phyloP scores from a whole-genome alignment of 2,329 filamentous ascomycete genomes.

The Phaeophleospora eucalypticola region DNA sequence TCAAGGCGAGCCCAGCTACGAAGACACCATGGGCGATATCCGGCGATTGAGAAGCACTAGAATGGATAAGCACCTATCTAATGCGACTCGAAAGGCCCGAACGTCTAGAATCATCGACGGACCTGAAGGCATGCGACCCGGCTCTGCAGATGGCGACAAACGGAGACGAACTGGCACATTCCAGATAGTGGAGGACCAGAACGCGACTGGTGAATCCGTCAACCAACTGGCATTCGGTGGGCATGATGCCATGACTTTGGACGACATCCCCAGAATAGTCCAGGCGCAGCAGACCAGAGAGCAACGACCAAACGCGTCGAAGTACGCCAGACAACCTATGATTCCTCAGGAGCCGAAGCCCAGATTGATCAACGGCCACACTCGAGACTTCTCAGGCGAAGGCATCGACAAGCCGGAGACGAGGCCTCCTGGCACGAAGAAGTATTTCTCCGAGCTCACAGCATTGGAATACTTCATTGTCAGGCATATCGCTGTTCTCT shows the following conservation, averaged over 20 bases:
- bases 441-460: conserved; percentile 94
- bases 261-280: conserved; percentile 94
- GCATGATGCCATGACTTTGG: conserved; percentile 85
- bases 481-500: conserved; percentile 87
- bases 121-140: conserved; percentile 68
- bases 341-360: conserved; percentile 64
- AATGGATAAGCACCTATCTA: conserved; percentile 89
- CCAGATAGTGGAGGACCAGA: conserved; percentile 76
- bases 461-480: conserved; percentile 97
- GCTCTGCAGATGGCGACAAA: conserved; percentile 58
- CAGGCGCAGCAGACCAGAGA: conserved; percentile 93
- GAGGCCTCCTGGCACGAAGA: conserved; percentile 51
- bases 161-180: conserved; percentile 50
- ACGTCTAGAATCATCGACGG: conserved; percentile 91
- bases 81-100: conserved; percentile 83
- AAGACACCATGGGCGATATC: conserved; percentile 95
- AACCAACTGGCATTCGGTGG: conserved; percentile 83
- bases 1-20: conserved; percentile 68
- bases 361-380: conserved; percentile 65
- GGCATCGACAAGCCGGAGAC: conserved; percentile 42
- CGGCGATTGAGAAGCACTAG: conserved; percentile 85
- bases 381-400: conserved; percentile 61
- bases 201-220: conserved; percentile 59
- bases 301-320: conserved; percentile 75
- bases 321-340: conserved; percentile 66